Conservation (phyloP, 2,329 filamentous ascomycete species). For the Cucurbitaria berberidis region DNA sequence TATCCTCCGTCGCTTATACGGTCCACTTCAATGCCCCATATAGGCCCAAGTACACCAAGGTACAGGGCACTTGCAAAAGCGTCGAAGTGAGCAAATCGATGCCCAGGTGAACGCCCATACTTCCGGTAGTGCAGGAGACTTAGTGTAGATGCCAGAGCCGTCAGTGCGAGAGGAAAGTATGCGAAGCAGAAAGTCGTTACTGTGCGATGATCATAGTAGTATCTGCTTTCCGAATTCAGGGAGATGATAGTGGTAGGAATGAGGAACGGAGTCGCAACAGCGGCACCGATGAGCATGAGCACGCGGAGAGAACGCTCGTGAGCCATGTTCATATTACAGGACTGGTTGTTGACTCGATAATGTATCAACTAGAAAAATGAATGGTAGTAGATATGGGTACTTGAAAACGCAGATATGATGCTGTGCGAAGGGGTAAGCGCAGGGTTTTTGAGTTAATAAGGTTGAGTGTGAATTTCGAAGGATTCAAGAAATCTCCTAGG, state of each 20-base stretch:
- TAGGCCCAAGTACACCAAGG: conserved; percentile 15
- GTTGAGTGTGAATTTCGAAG: neutral
- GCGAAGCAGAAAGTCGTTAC: conserved; percentile 19
- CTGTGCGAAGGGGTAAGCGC: neutral
- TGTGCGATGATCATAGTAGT: neutral
- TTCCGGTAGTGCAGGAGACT: conserved; percentile 7
- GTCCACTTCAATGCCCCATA: conserved; percentile 17
- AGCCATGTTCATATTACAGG: conserved; percentile 3
- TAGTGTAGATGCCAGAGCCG: conserved; percentile 8
- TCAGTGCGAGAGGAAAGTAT: conserved; percentile 21
- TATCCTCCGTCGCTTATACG: conserved; percentile 4
- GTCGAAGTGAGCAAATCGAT: conserved; percentile 12
- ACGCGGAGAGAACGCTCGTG: conserved; percentile 17
- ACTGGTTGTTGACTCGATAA: too few relatives aligned
- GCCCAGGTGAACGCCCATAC: conserved; percentile 2
- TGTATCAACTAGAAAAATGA: neutral
- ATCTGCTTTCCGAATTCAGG: neutral
- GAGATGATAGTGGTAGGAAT: conserved; percentile 17
- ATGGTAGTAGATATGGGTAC: neutral
- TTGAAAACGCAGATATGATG: neutral
- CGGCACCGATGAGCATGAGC: conserved; percentile 12
- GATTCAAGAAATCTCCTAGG: conserved; percentile 15
- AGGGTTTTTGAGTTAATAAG: neutral
- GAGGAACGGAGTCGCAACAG: conserved; percentile 17
- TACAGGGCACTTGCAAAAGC: conserved; percentile 7